Evolutionary conservation across 257 asterid genomes (phyloP), one percentile per base, ranked within the genome.

Genomic region (Salvia splendens): DNA sequence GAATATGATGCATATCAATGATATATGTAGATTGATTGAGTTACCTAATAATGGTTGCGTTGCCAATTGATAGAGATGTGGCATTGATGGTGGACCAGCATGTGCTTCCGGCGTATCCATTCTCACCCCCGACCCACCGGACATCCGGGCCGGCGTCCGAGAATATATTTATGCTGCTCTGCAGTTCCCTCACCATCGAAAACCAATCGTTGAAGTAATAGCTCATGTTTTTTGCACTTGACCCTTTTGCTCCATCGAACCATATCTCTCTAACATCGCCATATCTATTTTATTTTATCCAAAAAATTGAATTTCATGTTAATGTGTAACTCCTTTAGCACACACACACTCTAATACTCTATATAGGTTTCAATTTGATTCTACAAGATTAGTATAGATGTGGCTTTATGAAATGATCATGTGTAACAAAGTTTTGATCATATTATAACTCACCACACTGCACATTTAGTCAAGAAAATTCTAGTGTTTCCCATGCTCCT

Each of bases 221-320:
- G 0, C 92, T 83, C 96, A 93, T 90, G 85, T 93, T 90, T 61
- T 87, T 73, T n/a, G 88, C 84, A 63, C 88, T 86, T 7, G 80
- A 4, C 8, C 99, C 99, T 73, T 93, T 93, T 10, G 99, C 99
- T 59, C 99, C 99, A 67, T 90, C 99, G 47, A 93, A 90, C 99
- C 99, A 93, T 81, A 93, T 79, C 75, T 90, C 99, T 64, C 75
- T 78, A 30, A 93, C 81, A 68, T 76, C 79, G 55, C 97, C 97
- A 72, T 93, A 93, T 52, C 96, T 91, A 58, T 42, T 20, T 20
- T 0, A 20, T 20, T 20, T 20, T 1, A 20, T 20, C 24, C 24
- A 20, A 20, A 20, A 20, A 20, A 20, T 20, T 20, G 24, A 20
- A 20, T 0, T 20, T 20, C 24, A 20, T 20, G 0, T 20, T 20